Conservation (phyloP, 441 rosid genomes). For the Adansonia madagascariensis region DNA sequence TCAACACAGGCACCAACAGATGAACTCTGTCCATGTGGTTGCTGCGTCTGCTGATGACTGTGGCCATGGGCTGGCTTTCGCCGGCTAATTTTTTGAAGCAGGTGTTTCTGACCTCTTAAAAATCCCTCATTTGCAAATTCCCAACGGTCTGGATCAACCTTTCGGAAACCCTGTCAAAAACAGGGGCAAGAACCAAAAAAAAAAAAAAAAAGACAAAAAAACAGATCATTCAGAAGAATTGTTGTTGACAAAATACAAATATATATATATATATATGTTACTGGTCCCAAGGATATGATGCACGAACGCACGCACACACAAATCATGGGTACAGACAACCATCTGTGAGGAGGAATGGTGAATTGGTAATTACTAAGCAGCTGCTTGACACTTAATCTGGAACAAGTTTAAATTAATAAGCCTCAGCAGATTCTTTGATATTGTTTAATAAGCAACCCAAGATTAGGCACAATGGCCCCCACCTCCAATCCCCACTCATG, state of each 20-base stretch:
- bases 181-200: slow-evolving; percentile 25
- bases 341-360: neutral
- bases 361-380: neutral
- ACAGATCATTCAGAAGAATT: neutral
- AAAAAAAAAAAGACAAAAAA: slow-evolving; percentile 15
- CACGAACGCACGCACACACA: too few relatives aligned
- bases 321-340: neutral
- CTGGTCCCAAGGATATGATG: slow-evolving; percentile 21
- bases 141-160: slow-evolving; percentile 95
- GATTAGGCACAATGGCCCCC: neutral
- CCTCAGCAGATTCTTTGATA: neutral
- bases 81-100: slow-evolving; percentile 67
- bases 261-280: neutral
- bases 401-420: neutral
- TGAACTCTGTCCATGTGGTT: slow-evolving; percentile 59
- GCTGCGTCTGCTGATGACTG: slow-evolving; percentile 62
- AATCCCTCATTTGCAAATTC: slow-evolving; percentile 95
- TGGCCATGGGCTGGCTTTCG: slow-evolving; percentile 82
- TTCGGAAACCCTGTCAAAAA: slow-evolving; percentile 81
- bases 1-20: slow-evolving; percentile 79
- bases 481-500: neutral
- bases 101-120: slow-evolving; percentile 84
- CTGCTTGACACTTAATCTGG: neutral
- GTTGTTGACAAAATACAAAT: neutral
- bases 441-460: neutral